These are phyloP conservation scores for Stylosanthes scabra DNA, from an alignment of 331 rosid genomes.

Conservation along the genomic window DNA sequence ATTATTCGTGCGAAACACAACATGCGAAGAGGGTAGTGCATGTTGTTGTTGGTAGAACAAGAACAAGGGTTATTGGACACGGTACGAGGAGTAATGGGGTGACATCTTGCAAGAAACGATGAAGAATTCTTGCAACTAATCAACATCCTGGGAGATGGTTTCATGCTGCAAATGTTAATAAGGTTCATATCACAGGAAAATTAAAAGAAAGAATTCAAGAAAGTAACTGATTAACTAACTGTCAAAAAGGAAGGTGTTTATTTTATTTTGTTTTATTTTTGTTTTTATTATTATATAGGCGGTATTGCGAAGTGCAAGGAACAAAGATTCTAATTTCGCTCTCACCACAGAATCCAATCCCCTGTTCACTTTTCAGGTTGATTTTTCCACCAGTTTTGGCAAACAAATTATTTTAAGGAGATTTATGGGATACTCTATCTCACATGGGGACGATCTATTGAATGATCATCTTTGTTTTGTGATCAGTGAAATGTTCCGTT, in stretches of 20 bases:
- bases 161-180: slow-evolving; percentile 63
- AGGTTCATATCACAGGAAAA: slow-evolving; percentile 44
- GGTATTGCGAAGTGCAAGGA: slow-evolving; percentile 2
- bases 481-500: background rate
- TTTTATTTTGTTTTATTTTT: background rate
- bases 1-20: slow-evolving; percentile 46
- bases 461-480: background rate
- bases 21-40: too few species aligned
- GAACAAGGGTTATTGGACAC: slow-evolving; percentile 10
- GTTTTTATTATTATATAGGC: slow-evolving; percentile 8
- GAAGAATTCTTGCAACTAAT: slow-evolving; percentile 54
- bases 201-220: slow-evolving; percentile 22
- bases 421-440: background rate
- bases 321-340: slow-evolving; percentile 39
- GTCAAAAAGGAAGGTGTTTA: background rate
- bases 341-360: slow-evolving; percentile 39
- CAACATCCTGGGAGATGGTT: slow-evolving; percentile 65
- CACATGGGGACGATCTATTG: slow-evolving; percentile 10
- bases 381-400: slow-evolving; percentile 14
- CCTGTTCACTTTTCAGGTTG: background rate
- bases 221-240: slow-evolving; percentile 19
- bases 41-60: slow-evolving; percentile 30
- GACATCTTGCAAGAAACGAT: slow-evolving; percentile 47
- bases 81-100: slow-evolving; percentile 29
- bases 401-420: slow-evolving; percentile 22